phyloP scores from a whole-genome alignment of 352 stramenopile genomes.

The Globisporangium yorkense region DNA sequence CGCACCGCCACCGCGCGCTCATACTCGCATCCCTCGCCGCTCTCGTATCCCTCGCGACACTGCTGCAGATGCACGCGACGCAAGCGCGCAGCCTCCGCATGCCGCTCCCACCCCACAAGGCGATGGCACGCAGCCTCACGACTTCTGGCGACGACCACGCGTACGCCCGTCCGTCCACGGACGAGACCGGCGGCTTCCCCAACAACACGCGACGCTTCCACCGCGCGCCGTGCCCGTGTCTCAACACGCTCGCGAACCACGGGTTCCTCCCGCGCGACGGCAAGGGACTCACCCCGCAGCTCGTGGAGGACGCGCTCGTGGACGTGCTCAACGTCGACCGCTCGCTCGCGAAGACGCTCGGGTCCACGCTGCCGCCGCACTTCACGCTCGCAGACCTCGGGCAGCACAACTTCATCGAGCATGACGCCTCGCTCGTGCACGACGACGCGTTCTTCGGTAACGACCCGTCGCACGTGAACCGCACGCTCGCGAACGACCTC shows the following conservation, averaged over 20 bases:
- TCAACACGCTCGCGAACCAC: slow-evolving; percentile 74
- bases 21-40: slow-evolving; percentile 1
- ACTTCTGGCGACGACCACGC: slow-evolving; percentile 15
- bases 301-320: slow-evolving; percentile 33
- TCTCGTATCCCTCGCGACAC: not conserved
- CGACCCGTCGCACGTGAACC: slow-evolving; percentile 40
- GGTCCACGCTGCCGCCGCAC: slow-evolving; percentile 19
- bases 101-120: slow-evolving; percentile 1
- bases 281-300: slow-evolving; percentile 35
- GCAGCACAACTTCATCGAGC: slow-evolving; percentile 59
- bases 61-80: not conserved
- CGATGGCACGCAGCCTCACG: not conserved
- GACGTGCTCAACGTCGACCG: slow-evolving; percentile 46
- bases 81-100: slow-evolving; percentile 10
- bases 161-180: slow-evolving; percentile 35
- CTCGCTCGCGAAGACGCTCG: slow-evolving; percentile 27
- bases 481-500: slow-evolving; percentile 31
- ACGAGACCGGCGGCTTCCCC: slow-evolving; percentile 38
- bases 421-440: slow-evolving; percentile 67
- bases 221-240: slow-evolving; percentile 48
- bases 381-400: slow-evolving; percentile 51
- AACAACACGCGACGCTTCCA: slow-evolving; percentile 36
- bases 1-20: not conserved
- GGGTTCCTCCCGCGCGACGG: slow-evolving; percentile 54
- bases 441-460: slow-evolving; percentile 38